These are phyloP conservation scores for Fusarium xylarioides DNA, from an alignment of 2,329 filamentous ascomycete genomes.

Conservation along the genomic window DNA sequence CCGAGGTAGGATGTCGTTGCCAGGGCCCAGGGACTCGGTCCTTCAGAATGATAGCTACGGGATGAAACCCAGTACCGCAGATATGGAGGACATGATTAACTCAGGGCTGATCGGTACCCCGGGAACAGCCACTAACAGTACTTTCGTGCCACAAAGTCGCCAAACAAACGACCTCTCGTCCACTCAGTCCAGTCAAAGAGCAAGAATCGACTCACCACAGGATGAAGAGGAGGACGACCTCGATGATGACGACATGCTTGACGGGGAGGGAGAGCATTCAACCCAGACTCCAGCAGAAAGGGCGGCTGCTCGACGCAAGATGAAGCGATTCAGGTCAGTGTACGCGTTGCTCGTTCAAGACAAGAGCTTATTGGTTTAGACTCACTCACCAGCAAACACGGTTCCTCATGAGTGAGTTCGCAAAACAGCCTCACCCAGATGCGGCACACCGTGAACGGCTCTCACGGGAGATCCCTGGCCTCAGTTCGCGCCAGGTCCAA, in stretches of 20 bases:
- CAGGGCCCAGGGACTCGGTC: conserved; percentile 5
- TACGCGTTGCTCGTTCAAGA: background rate
- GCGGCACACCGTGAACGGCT: conserved; percentile 88
- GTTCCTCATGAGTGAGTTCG: conserved; percentile 96
- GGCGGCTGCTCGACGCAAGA: conserved; percentile 67
- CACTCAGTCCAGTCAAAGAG: conserved; percentile 50
- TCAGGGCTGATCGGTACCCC: background rate
- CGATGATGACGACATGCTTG: conserved; percentile 67
- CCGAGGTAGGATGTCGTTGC: conserved; percentile 1
- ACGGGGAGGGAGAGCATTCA: conserved; percentile 48
- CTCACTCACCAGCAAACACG: conserved; percentile 97
- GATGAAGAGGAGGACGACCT: conserved; percentile 61
- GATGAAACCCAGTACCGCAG: conserved; percentile 5
- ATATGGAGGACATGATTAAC: background rate
- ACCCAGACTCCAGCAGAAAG: conserved; percentile 66
- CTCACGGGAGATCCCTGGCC: conserved; percentile 87
- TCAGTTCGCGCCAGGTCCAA: conserved; percentile 92
- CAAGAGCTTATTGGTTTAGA: conserved; percentile 60
- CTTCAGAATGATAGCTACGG: conserved; percentile 12
- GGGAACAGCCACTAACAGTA: background rate
- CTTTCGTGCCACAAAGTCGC: conserved; percentile 41
- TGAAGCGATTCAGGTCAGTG: conserved; percentile 82
- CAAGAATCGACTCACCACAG: conserved; percentile 49
- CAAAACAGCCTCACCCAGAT: conserved; percentile 92
- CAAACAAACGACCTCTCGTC: conserved; percentile 47